Percentiles rank a stretch among this genome's conserved stretches.
These are phyloP conservation scores for Cordyceps militaris DNA, from an alignment of 2,329 filamentous ascomycete genomes.

Conservation along the genomic window DNA sequence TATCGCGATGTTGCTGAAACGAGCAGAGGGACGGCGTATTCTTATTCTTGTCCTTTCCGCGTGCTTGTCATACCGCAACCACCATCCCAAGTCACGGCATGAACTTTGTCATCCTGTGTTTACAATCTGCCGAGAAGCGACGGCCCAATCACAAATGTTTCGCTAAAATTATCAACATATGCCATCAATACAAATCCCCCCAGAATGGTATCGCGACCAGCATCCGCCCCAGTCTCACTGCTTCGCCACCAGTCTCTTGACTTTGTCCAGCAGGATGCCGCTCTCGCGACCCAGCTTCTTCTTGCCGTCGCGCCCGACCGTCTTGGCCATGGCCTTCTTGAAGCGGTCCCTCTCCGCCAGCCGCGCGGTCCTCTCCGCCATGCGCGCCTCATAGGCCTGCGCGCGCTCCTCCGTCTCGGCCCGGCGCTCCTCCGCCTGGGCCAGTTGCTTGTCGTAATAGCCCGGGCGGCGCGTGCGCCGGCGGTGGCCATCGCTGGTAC, in stretches of 20 bases:
- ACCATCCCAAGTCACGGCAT: background rate
- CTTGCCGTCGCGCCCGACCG: slow-evolving; percentile 67
- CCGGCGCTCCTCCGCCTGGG: slow-evolving; percentile 35
- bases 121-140: background rate
- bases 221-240: background rate
- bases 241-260: slow-evolving; percentile 60
- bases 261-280: slow-evolving; percentile 66
- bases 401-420: slow-evolving; percentile 35
- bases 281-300: slow-evolving; percentile 79
- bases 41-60: background rate
- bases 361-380: slow-evolving; percentile 58
- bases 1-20: background rate
- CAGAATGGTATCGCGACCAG: too few species aligned
- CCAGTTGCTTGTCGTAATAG: slow-evolving; percentile 60
- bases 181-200: background rate
- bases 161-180: background rate
- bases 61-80: background rate
- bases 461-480: slow-evolving; percentile 37
- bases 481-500: slow-evolving; percentile 25
- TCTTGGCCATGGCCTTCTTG: slow-evolving; percentile 64
- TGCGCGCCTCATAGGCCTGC: slow-evolving; percentile 37
- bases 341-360: slow-evolving; percentile 58
- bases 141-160: background rate
- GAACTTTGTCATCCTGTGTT: background rate
- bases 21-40: background rate